Evolutionary conservation across 139 green algal species (phyloP).

Genomic region (Chlamydomonas sp.): DNA sequence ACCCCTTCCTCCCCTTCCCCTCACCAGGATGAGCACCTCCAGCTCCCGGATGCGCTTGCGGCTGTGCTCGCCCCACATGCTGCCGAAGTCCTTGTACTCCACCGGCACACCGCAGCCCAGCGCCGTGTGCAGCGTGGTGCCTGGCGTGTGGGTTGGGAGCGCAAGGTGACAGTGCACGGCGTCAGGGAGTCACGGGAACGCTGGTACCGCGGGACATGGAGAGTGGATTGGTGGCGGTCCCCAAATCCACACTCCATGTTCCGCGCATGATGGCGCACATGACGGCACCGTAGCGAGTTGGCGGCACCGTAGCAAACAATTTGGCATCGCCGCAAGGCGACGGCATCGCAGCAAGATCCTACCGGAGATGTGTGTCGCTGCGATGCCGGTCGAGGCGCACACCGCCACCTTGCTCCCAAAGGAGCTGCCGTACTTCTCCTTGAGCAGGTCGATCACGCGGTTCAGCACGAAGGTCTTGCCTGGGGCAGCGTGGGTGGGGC

Average conservation of each 20-base stretch:
- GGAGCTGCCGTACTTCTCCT: constrained; percentile 42
- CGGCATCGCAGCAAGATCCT: background rate
- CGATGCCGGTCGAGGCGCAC: constrained; percentile 71
- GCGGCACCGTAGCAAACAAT: too few species aligned
- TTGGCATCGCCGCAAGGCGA: too few species aligned
- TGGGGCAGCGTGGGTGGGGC: background rate
- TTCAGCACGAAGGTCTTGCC: constrained; percentile 78
- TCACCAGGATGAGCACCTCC: constrained; percentile 40
- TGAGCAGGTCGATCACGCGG: constrained; percentile 54
- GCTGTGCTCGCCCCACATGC: constrained; percentile 57
- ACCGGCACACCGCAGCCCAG: constrained; percentile 54
- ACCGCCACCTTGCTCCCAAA: constrained; percentile 60
- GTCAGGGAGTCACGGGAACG: too few species aligned
- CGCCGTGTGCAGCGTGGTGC: constrained; percentile 70
- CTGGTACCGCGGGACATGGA: too few species aligned
- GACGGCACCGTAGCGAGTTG: too few species aligned
- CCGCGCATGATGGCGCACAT: too few species aligned
- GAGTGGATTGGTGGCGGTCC: too few species aligned
- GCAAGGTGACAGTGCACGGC: too few species aligned
- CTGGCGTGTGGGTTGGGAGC: constrained; percentile 18
- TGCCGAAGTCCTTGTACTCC: constrained; percentile 57
- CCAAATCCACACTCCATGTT: too few species aligned
- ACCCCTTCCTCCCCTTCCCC: background rate
- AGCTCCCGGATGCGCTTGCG: constrained; percentile 26
- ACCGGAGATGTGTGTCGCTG: constrained; percentile 78